Base-by-base conservation (phyloP, 1,284 basidiomycete genomes). In the Heterobasidion occidentale region DNA sequence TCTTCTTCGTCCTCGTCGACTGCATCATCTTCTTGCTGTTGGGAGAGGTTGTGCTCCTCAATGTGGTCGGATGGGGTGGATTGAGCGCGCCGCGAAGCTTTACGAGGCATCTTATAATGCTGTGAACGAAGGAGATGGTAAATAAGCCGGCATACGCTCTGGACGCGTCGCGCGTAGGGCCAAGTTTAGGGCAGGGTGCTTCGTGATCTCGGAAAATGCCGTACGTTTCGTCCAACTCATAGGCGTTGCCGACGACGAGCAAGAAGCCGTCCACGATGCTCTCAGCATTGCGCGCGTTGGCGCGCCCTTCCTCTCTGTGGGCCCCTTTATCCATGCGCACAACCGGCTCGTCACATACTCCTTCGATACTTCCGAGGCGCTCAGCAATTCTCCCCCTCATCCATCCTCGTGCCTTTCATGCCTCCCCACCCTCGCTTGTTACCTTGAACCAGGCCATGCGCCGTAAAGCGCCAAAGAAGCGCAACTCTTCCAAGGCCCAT, bases 361-460 rank as follows among this genome's bases (percentile, higher is more conserved):
- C 38, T 45, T 46, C 50, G 42, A 14, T 20, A 9, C 42, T 36
- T 42, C 42, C 36, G 34, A 19, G 42, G 63, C 38, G 45, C 56
- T 17, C 60, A 62, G 56, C 62, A 64, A 59, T 64, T 61, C 59
- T 48, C 59, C 36, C 59, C 63, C 52, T 55, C 62, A 3, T 47
- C 59, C 51, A 51, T 49, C 20, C 55, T 42, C 81, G 84, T 58
- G 67, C 77, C 9, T 92, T 94, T 71, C 86, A 89, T 58, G 71
- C 82, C 7, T 80, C 89, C 17, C 72, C 82, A 0, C 72, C 78
- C 12, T 66, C 80, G 4, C 70, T 74, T 56, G 78, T 79, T 47
- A 95, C 93, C 1, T 80, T 94, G 63, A 93, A 94, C 72, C 92
- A 94, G 70, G 82, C 88, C 5, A 89, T 88, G 72, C 77, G 79